Percentiles rank a stretch among this genome's conserved stretches.
Conservation (phyloP, 2,329 filamentous ascomycete genomes). For the Gyromitra esculenta region DNA sequence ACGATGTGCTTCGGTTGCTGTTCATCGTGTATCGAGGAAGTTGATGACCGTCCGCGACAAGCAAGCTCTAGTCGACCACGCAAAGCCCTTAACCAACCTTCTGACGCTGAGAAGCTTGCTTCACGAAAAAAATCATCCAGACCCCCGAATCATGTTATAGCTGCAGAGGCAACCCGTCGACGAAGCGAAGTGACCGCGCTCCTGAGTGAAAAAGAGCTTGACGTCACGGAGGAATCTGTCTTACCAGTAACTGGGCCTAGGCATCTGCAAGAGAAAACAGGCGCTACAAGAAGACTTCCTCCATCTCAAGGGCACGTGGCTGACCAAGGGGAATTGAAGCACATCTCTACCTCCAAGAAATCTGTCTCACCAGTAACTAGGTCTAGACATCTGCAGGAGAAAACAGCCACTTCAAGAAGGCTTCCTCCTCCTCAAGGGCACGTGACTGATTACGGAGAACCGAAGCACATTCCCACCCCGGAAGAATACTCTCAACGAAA, state of each 20-base stretch:
- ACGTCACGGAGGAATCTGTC: not conserved
- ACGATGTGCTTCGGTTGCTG: not conserved
- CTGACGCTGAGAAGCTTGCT: not conserved
- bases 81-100: not conserved
- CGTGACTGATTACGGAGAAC: not conserved
- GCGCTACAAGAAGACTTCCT: not conserved
- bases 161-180: not conserved
- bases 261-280: not conserved
- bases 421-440: not conserved
- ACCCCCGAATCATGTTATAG: not conserved
- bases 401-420: not conserved
- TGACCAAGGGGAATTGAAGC: not conserved
- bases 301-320: too few relatives aligned
- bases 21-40: not conserved
- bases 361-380: not conserved
- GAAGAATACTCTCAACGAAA: not conserved
- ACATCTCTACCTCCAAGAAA: not conserved
- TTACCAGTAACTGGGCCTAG: not conserved
- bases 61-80: not conserved
- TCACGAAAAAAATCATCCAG: not conserved
- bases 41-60: not conserved
- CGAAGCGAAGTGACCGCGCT: not conserved
- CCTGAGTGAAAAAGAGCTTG: not conserved
- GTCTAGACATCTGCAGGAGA: not conserved
- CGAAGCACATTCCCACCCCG: not conserved